Evolutionary conservation across 2,329 filamentous ascomycete genomes (phyloP).

Genomic region (Didymella keratinophila): DNA sequence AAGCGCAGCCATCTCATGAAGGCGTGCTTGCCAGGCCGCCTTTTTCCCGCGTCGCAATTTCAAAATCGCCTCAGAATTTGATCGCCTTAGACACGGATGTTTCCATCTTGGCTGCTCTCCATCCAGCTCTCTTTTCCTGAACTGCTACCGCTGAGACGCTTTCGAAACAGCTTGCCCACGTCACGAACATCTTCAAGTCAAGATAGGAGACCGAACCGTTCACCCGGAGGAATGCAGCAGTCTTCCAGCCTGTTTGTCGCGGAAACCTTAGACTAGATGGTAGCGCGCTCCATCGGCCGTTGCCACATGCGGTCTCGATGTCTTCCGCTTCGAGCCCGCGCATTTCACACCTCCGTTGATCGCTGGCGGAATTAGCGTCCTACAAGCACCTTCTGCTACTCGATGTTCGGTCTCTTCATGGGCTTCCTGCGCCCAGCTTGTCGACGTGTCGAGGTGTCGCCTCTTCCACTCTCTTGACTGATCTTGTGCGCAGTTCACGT

Average conservation of each 20-base stretch:
- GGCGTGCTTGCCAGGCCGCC: conserved; percentile 18
- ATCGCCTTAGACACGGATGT: conserved; percentile 10
- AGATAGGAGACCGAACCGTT: neutral
- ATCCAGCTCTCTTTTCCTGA: neutral
- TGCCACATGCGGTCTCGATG: neutral
- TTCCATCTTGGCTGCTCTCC: conserved; percentile 3
- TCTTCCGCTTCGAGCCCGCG: neutral
- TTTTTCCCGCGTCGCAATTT: conserved; percentile 13
- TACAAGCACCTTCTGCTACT: neutral
- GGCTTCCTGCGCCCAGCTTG: neutral
- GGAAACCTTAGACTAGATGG: neutral
- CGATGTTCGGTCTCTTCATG: neutral
- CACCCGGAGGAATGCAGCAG: neutral
- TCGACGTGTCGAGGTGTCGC: neutral
- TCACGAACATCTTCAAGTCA: conserved; percentile 1
- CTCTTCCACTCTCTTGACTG: neutral
- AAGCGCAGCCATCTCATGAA: conserved; percentile 12
- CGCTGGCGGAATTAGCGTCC: neutral
- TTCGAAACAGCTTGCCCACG: conserved; percentile 3
- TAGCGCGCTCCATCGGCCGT: neutral
- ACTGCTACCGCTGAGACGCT: neutral
- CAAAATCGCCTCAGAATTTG: neutral
- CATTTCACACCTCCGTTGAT: neutral
- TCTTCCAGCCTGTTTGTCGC: neutral
- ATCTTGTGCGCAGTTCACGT: neutral